Percentiles rank a stretch among this genome's conserved stretches.
These are phyloP conservation scores for Neonectria sp. DNA, from an alignment of 2,329 filamentous ascomycete species.

Conservation along the genomic window DNA sequence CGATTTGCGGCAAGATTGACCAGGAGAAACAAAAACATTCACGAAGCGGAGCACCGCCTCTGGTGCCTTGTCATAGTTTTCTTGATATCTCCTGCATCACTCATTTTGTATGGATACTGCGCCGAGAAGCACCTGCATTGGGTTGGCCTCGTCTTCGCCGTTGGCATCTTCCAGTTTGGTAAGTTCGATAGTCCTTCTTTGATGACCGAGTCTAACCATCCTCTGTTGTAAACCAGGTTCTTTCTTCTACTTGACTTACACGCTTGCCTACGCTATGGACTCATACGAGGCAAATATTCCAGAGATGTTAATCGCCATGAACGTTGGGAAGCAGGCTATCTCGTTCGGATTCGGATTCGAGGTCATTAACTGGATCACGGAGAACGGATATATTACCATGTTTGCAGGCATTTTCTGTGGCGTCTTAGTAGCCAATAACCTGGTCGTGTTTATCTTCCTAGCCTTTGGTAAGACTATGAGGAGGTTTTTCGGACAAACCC, in stretches of 20 bases:
- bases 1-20: neutral
- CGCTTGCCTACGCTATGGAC: neutral
- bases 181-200: neutral
- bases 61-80: neutral
- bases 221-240: neutral
- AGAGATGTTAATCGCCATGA: conserved; percentile 3
- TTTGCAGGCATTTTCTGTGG: neutral
- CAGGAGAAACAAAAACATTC: neutral
- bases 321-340: conserved; percentile 2
- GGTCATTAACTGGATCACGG: neutral
- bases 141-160: neutral
- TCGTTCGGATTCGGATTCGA: neutral
- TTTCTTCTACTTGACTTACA: conserved; percentile 1
- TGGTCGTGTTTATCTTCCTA: neutral
- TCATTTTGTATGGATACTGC: neutral
- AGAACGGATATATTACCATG: neutral
- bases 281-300: neutral
- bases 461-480: neutral
- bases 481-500: neutral
- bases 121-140: neutral
- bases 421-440: neutral
- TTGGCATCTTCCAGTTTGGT: neutral
- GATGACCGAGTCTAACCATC: neutral
- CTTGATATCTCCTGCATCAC: neutral
- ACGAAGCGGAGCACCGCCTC: neutral